Conservation (phyloP, 164 flowering plant genomes). For the Cinnamomum micranthum region DNA sequence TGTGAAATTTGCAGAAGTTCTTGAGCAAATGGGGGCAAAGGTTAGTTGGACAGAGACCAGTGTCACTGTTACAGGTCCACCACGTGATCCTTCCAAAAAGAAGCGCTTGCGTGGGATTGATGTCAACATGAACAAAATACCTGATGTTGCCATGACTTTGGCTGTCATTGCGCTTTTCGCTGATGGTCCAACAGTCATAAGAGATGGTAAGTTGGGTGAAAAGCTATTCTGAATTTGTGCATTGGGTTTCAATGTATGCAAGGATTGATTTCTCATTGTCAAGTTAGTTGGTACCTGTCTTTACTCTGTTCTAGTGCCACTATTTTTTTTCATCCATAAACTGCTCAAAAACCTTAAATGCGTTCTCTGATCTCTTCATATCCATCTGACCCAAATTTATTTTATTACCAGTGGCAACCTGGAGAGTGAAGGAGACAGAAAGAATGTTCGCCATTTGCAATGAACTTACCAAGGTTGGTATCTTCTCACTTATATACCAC, state of each 20-base stretch:
- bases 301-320: no score
- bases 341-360: neutral
- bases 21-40: constrained; percentile 93
- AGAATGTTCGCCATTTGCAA: constrained; percentile 98
- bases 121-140: constrained; percentile 99
- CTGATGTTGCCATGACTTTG: constrained; percentile 99
- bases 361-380: no score
- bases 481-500: neutral
- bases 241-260: neutral
- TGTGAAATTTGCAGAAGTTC: constrained; percentile 97
- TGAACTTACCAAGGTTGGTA: constrained; percentile 85
- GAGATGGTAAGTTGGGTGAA: constrained; percentile 69
- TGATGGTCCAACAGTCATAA: constrained; percentile 92
- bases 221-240: neutral
- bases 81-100: constrained; percentile 44
- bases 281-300: no score
- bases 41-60: constrained; percentile 95
- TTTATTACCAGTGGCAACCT: constrained; percentile 71
- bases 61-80: constrained; percentile 94
- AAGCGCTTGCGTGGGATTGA: constrained; percentile 74
- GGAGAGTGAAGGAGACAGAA: constrained; percentile 99
- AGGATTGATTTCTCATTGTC: no score
- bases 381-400: neutral
- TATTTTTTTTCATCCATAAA: no score
- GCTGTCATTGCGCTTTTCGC: constrained; percentile 97